Evolutionary conservation across 225 moss, liverwort and hornwort species (phyloP).

Genomic region (Thuidium tamariscinum): DNA sequence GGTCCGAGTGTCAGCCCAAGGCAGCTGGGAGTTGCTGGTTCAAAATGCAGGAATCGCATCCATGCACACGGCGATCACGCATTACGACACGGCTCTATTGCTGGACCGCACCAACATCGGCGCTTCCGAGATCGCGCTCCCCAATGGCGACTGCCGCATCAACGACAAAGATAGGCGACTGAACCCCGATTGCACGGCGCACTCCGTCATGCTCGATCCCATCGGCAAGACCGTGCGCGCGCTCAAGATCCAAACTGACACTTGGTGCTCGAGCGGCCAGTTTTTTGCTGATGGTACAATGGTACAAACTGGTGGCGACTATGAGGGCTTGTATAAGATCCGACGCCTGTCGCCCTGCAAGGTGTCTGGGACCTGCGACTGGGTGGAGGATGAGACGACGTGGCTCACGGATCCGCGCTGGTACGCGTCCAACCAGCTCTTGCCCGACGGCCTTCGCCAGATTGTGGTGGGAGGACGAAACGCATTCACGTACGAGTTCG

Average conservation of each 20-base stretch:
- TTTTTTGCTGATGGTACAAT: conserved; percentile 27
- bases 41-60: conserved; percentile 9
- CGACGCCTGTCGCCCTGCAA: conserved; percentile 3
- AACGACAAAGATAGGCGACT: neutral
- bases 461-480: conserved; percentile 15
- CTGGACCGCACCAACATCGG: conserved; percentile 39
- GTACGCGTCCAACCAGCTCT: conserved; percentile 37
- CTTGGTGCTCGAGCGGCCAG: conserved; percentile 47
- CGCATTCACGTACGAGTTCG: conserved; percentile 9
- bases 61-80: conserved; percentile 46
- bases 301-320: conserved; percentile 39
- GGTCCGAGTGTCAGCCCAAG: neutral
- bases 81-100: conserved; percentile 5
- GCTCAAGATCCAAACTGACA: conserved; percentile 23
- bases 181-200: conserved; percentile 32
- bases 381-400: conserved; percentile 12
- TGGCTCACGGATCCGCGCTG: conserved; percentile 1
- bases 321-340: conserved; percentile 4
- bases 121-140: conserved; percentile 10
- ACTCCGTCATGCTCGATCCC: conserved; percentile 30
- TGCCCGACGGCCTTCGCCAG: conserved; percentile 13
- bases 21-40: conserved; percentile 16
- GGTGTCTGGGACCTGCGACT: conserved; percentile 15
- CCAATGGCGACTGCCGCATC: conserved; percentile 14
- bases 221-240: neutral